phyloP scores from a whole-genome alignment of 2,329 filamentous ascomycete species.

The Penicillium frequentans region DNA sequence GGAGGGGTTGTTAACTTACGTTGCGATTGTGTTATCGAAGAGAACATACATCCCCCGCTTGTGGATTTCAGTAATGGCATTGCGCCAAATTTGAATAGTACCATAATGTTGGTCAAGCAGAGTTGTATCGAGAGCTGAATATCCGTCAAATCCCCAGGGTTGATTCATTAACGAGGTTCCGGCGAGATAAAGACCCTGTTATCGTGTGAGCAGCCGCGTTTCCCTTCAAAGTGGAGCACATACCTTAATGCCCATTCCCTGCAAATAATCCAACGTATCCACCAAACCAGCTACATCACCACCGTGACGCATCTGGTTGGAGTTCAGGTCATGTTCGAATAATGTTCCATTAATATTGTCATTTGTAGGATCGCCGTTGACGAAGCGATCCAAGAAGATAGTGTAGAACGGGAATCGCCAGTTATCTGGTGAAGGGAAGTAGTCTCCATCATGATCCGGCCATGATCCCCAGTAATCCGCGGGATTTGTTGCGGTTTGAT shows the following conservation, averaged over 20 bases:
- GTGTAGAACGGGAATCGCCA: conserved; percentile 69
- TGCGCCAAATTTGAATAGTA: conserved; percentile 58
- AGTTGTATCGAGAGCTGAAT: conserved; percentile 61
- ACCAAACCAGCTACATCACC: conserved; percentile 60
- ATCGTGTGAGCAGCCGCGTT: conserved; percentile 6
- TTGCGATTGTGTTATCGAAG: conserved; percentile 66
- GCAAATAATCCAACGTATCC: conserved; percentile 63
- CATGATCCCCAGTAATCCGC: conserved; percentile 59
- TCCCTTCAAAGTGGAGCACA: neutral
- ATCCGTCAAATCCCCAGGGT: conserved; percentile 64
- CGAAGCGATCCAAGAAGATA: conserved; percentile 63
- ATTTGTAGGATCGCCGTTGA: conserved; percentile 64
- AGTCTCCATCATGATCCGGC: conserved; percentile 47
- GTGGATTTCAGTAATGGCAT: conserved; percentile 60
- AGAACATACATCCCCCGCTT: conserved; percentile 64
- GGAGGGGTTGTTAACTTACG: conserved; percentile 38
- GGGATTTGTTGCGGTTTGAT: conserved; percentile 55
- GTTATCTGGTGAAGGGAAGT: conserved; percentile 56
- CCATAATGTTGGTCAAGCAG: conserved; percentile 64
- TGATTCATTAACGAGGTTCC: conserved; percentile 64
- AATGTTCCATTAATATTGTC: conserved; percentile 61
- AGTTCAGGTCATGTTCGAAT: conserved; percentile 61
- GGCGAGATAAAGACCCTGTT: conserved; percentile 60
- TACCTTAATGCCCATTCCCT: conserved; percentile 64
- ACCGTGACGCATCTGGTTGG: conserved; percentile 63